These are phyloP conservation scores for Schizochytrium sp. DNA, from an alignment of 108 stramenopile species.

Conservation along the genomic window DNA sequence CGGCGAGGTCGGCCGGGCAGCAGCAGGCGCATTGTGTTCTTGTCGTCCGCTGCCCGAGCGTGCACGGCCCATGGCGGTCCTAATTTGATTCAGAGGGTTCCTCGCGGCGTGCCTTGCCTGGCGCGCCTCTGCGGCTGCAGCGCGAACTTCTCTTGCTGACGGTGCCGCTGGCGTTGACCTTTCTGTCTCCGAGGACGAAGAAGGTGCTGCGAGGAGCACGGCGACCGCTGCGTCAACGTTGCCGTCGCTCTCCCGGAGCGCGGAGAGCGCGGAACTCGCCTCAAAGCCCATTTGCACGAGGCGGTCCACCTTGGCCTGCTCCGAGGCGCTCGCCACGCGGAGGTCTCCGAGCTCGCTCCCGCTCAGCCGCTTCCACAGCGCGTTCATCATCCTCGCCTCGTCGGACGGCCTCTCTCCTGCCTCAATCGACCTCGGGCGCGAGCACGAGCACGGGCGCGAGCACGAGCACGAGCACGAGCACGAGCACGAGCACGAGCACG, in stretches of 20 bases:
- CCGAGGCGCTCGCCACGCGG: not conserved
- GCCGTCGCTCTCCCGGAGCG: not conserved
- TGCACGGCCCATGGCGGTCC: not conserved
- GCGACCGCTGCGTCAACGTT: not conserved
- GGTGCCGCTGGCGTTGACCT: not conserved
- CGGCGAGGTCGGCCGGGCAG: not conserved
- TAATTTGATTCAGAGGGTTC: not conserved
- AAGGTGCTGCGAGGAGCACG: not conserved
- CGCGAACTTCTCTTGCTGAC: not conserved
- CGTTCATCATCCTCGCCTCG: not conserved
- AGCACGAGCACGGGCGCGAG: too few relatives aligned
- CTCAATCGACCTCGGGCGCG: too few relatives aligned
- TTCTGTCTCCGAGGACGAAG: too few relatives aligned
- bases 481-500: too few relatives aligned
- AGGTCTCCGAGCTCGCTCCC: not conserved
- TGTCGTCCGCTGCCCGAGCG: not conserved
- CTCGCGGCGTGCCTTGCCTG: not conserved
- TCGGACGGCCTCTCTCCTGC: too few relatives aligned
- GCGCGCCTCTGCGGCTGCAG: not conserved
- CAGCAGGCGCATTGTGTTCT: not conserved
- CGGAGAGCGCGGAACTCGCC: not conserved
- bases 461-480: too few relatives aligned
- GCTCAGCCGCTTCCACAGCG: not conserved
- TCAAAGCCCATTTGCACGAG: not conserved
- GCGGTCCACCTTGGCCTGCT: constrained; percentile 2